Conservation (phyloP, 805 yeast species). For the Scheffersomyces stipitis region DNA sequence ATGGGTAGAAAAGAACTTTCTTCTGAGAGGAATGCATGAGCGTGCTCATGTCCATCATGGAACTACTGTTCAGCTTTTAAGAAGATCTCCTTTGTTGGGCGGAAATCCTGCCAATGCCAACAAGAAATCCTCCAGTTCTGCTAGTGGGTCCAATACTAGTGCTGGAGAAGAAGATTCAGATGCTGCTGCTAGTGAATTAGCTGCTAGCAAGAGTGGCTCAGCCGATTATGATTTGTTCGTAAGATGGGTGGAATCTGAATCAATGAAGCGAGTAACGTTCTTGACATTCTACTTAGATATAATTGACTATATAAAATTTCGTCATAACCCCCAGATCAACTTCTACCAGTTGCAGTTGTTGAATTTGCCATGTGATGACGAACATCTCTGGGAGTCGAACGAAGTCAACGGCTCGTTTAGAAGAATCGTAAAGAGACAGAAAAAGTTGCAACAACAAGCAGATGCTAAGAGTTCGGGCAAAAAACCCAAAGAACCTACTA, state of each 20-base stretch:
- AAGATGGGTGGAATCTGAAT: constrained; percentile 79
- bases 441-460: constrained; percentile 20
- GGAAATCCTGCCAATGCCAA: constrained; percentile 54
- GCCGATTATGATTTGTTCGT: constrained; percentile 43
- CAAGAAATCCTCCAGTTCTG: constrained; percentile 19
- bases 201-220: constrained; percentile 13
- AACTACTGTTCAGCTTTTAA: constrained; percentile 72
- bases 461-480: constrained; percentile 1
- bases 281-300: constrained; percentile 83
- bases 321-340: constrained; percentile 57
- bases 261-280: constrained; percentile 72
- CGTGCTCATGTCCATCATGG: constrained; percentile 86
- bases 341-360: constrained; percentile 40
- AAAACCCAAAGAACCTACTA: constrained; percentile 1
- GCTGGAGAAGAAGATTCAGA: constrained; percentile 38
- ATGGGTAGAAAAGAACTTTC: constrained; percentile 72
- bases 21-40: constrained; percentile 71
- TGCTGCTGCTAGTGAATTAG: constrained; percentile 9
- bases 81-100: constrained; percentile 75
- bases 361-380: constrained; percentile 43
- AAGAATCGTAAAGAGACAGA: constrained; percentile 37
- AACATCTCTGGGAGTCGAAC: constrained; percentile 36
- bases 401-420: constrained; percentile 41
- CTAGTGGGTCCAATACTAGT: constrained; percentile 26
- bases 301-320: constrained; percentile 73